phyloP scores from a whole-genome alignment of 768 basidiomycete genomes.

The Calocybe gangraenosa region DNA sequence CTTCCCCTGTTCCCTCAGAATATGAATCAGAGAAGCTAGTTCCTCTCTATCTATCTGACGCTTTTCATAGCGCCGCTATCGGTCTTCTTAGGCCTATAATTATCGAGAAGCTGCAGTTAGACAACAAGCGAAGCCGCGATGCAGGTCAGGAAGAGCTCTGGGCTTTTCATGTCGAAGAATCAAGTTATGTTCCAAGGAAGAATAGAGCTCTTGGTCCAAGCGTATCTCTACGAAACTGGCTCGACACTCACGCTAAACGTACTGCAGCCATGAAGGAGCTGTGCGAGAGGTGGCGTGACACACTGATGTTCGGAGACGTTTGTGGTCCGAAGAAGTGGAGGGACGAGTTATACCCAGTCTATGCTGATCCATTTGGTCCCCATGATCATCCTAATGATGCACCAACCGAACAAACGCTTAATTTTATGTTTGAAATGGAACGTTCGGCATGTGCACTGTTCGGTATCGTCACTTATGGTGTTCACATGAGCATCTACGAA shows the following conservation, averaged over 20 bases:
- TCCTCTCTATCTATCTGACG: constrained; percentile 51
- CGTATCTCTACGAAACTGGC: constrained; percentile 47
- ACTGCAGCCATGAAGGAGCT: constrained; percentile 59
- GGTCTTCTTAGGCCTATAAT: constrained; percentile 59
- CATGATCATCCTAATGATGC: constrained; percentile 42
- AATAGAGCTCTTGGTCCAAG: constrained; percentile 25
- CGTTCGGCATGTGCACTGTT: constrained; percentile 86
- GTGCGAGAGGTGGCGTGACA: constrained; percentile 74
- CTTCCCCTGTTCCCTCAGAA: constrained; percentile 24
- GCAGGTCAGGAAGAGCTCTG: constrained; percentile 33
- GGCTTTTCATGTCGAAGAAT: constrained; percentile 31
- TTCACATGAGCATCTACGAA: constrained; percentile 81
- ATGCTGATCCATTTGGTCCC: constrained; percentile 62
- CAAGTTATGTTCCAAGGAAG: constrained; percentile 15
- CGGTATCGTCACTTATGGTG: constrained; percentile 87
- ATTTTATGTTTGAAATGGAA: constrained; percentile 87
- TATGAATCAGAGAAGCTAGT: constrained; percentile 42
- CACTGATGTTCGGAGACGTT: constrained; percentile 52
- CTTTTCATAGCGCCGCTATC: constrained; percentile 49
- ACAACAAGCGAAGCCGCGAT: constrained; percentile 35
- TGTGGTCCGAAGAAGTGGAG: constrained; percentile 83
- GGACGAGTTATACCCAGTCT: constrained; percentile 77
- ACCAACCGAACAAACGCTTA: constrained; percentile 32
- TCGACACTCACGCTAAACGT: constrained; percentile 56
- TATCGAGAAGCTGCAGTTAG: constrained; percentile 47